Base-by-base conservation (phyloP, 768 basidiomycete species). In the Termitomyces sp. region DNA sequence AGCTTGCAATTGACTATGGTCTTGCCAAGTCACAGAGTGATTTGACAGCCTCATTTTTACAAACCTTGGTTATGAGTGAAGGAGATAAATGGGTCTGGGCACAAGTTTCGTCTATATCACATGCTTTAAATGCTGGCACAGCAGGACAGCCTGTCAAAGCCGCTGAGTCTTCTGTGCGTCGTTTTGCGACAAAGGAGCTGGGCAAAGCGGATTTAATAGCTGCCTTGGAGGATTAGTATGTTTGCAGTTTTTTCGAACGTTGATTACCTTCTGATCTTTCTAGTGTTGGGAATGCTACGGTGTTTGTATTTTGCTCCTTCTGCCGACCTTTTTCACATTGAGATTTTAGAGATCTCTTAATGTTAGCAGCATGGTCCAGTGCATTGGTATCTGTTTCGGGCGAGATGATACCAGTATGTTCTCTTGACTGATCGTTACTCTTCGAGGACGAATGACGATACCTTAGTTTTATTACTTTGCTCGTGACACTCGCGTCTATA, bases 41-140 rank as follows among this genome's bases (percentile, higher is more conserved):
- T 66, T 80, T 98, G 47, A 89, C 92, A 52, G 91, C 95, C 4
- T 94, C 92, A 0, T 98, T 95, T 72, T 76, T 98, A 66, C 95
- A 98, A 74, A 93, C 93, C 16, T 76, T 98, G 37, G 85, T 98
- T 64, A 98, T 98, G 95, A 93, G 91, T 57, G 95, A 97, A 77
- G 95, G 95, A 16, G 91, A 95, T 64, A 81, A 84, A 61, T 97
- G 93, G 91, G 82, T 98, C n/a, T 76, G 77, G 58, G 80, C 84
- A 2, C 84, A 93, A 59, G 81, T 86, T 4, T 79, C 82, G 18
- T 84, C 83, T 48, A 76, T 95, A 55, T 80, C 85, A 0, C 80
- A 87, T 45, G 87, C 92, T 3, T 75, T 97, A 57, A 82, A 84
- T 45, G 77, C 81, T 1, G 88, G 88, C 0, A 81, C 82, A 16